These are phyloP conservation scores for Eucalyptus cloeziana DNA, from an alignment of 345 rosid genomes.

Conservation along the genomic window DNA sequence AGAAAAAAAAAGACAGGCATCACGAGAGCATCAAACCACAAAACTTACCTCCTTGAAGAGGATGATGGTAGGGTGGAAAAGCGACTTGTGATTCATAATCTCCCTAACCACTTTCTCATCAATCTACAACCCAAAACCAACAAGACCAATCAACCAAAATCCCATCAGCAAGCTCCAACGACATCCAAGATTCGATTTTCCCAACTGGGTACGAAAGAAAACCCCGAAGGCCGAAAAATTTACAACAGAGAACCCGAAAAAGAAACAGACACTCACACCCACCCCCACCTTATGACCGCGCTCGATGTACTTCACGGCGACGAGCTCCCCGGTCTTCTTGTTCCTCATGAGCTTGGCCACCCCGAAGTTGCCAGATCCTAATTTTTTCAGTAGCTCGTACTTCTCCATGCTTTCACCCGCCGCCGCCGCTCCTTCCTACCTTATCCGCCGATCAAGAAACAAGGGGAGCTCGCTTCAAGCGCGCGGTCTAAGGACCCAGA, in stretches of 20 bases:
- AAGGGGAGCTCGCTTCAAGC: neutral
- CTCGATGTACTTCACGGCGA: conserved; percentile 90
- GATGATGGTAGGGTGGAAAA: conserved; percentile 76
- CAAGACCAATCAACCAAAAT: neutral
- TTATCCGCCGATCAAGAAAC: neutral
- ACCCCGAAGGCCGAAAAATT: neutral
- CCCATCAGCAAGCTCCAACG: neutral
- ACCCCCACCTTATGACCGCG: conserved; percentile 68
- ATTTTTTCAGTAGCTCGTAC: conserved; percentile 73
- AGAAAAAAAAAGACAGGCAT: neutral
- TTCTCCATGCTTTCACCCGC: conserved; percentile 41
- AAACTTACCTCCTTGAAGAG: conserved; percentile 67
- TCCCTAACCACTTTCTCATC: conserved; percentile 87
- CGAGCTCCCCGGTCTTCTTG: conserved; percentile 68
- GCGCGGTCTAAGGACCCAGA: neutral
- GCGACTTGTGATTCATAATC: conserved; percentile 78
- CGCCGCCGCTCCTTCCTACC: neutral
- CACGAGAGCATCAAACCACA: neutral
- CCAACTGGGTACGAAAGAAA: neutral
- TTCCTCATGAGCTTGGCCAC: conserved; percentile 86
- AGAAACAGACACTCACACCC: neutral
- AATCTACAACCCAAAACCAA: conserved; percentile 26
- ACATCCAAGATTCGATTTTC: neutral
- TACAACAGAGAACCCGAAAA: neutral
- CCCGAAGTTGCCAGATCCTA: conserved; percentile 85